These are phyloP conservation scores for Lophiotrema nucula DNA, from an alignment of 495 filamentous ascomycete species.

Conservation along the genomic window DNA sequence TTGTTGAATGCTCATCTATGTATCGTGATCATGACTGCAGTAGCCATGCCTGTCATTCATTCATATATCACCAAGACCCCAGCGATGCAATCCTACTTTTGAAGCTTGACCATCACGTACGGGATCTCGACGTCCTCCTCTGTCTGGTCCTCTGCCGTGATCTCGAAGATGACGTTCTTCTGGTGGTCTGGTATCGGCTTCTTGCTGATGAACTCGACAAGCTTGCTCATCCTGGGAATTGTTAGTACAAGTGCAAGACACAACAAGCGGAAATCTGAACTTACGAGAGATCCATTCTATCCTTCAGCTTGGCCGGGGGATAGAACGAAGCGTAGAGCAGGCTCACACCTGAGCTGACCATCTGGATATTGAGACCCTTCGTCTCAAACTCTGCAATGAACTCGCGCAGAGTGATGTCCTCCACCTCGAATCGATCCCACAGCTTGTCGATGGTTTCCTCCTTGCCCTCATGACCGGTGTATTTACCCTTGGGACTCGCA, in stretches of 20 bases:
- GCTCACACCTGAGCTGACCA: constrained; percentile 95
- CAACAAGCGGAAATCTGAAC: constrained; percentile 38
- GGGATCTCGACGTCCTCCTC: constrained; percentile 97
- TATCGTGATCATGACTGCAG: background rate
- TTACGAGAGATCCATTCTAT: constrained; percentile 67
- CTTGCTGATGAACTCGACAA: constrained; percentile 86
- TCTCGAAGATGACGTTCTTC: constrained; percentile 94
- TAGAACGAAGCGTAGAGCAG: constrained; percentile 97
- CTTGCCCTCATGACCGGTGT: constrained; percentile 70
- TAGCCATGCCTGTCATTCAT: too few relatives aligned
- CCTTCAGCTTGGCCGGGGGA: constrained; percentile 81
- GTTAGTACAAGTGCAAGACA: constrained; percentile 29
- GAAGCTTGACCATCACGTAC: constrained; percentile 85
- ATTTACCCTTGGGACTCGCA: constrained; percentile 85
- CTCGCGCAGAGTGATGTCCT: constrained; percentile 78
- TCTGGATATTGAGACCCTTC: constrained; percentile 78
- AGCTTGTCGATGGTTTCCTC: constrained; percentile 90
- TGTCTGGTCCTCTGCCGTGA: constrained; percentile 83
- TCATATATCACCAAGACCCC: background rate
- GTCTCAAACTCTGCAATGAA: constrained; percentile 77
- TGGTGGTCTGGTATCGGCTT: constrained; percentile 88
- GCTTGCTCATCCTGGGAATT: constrained; percentile 67
- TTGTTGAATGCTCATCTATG: background rate
- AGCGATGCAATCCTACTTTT: constrained; percentile 31
- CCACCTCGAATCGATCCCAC: constrained; percentile 96